Percentiles rank a stretch among this genome's conserved stretches.
These are phyloP conservation scores for Metschnikowia anglica DNA, from an alignment of 805 yeast species.

Conservation along the genomic window DNA sequence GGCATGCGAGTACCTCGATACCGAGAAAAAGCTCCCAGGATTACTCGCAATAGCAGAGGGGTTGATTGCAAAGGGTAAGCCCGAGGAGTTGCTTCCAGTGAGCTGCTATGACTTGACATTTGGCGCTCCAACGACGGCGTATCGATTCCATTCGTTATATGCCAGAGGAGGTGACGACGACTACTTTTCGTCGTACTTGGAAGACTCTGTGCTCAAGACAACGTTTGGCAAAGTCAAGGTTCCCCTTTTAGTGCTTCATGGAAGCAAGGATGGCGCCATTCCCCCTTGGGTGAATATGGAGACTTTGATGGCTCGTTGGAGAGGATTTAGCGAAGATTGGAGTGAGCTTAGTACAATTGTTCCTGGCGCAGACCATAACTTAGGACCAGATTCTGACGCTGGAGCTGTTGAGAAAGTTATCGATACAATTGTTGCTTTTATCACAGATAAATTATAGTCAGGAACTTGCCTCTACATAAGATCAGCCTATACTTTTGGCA, in stretches of 20 bases:
- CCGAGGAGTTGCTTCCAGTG: slow-evolving; percentile 50
- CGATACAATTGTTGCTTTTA: slow-evolving; percentile 5
- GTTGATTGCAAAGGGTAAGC: slow-evolving; percentile 44
- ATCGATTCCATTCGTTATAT: slow-evolving; percentile 65
- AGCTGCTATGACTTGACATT: slow-evolving; percentile 45
- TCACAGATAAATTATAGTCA: too few species aligned
- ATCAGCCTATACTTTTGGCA: too few species aligned
- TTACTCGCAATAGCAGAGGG: slow-evolving; percentile 31
- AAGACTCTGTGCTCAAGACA: slow-evolving; percentile 35
- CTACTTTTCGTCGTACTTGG: slow-evolving; percentile 66
- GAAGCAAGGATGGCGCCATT: slow-evolving; percentile 64
- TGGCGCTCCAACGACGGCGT: slow-evolving; percentile 61
- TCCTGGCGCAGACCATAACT: slow-evolving; percentile 41
- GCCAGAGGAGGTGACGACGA: slow-evolving; percentile 71
- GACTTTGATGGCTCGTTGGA: slow-evolving; percentile 51
- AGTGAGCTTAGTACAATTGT: slow-evolving; percentile 54
- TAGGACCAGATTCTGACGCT: slow-evolving; percentile 42
- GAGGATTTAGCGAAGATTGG: slow-evolving; percentile 47
- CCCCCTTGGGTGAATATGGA: slow-evolving; percentile 51
- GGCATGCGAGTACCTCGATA: slow-evolving; percentile 1
- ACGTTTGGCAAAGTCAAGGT: slow-evolving; percentile 55
- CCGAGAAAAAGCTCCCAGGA: neutral
- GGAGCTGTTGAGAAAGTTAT: slow-evolving; percentile 29
- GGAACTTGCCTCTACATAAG: too few species aligned
- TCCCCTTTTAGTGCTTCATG: slow-evolving; percentile 52